Evolutionary conservation across 805 yeast genomes (phyloP).

Genomic region (Wickerhamomyces alni): DNA sequence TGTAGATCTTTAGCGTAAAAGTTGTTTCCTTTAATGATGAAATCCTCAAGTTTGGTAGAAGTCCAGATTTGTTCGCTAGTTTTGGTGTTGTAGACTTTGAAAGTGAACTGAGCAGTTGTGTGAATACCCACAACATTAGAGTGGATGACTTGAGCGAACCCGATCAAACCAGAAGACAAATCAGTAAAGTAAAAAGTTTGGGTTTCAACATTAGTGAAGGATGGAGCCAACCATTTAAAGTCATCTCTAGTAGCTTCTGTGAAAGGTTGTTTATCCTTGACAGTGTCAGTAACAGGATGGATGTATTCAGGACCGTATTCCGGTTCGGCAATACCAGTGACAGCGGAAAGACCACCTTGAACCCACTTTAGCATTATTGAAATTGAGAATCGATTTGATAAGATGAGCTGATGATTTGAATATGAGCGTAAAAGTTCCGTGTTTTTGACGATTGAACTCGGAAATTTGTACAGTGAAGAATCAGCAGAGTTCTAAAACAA

Average conservation of each 20-base stretch:
- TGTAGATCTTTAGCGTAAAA: slow-evolving; percentile 73
- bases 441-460: no score
- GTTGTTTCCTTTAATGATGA: slow-evolving; percentile 63
- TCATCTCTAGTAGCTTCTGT: slow-evolving; percentile 59
- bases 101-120: slow-evolving; percentile 91
- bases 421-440: no score
- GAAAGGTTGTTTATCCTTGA: slow-evolving; percentile 51
- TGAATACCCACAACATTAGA: slow-evolving; percentile 86
- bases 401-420: not conserved
- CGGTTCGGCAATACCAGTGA: slow-evolving; percentile 96
- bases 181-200: slow-evolving; percentile 84
- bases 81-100: slow-evolving; percentile 59
- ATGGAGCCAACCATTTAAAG: slow-evolving; percentile 68
- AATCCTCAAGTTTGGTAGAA: slow-evolving; percentile 81
- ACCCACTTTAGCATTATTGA: slow-evolving; percentile 68
- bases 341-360: slow-evolving; percentile 83
- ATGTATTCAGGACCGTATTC: slow-evolving; percentile 92
- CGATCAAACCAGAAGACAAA: slow-evolving; percentile 55
- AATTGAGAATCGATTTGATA: not conserved
- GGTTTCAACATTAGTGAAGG: slow-evolving; percentile 89
- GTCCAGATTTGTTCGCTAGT: slow-evolving; percentile 67
- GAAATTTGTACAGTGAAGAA: no score
- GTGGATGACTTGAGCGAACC: slow-evolving; percentile 93
- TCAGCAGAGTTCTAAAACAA: no score
- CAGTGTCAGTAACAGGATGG: slow-evolving; percentile 67